These are phyloP conservation scores for Ophiocordyceps robertsii DNA, from an alignment of 2,329 filamentous ascomycete genomes.

Conservation along the genomic window DNA sequence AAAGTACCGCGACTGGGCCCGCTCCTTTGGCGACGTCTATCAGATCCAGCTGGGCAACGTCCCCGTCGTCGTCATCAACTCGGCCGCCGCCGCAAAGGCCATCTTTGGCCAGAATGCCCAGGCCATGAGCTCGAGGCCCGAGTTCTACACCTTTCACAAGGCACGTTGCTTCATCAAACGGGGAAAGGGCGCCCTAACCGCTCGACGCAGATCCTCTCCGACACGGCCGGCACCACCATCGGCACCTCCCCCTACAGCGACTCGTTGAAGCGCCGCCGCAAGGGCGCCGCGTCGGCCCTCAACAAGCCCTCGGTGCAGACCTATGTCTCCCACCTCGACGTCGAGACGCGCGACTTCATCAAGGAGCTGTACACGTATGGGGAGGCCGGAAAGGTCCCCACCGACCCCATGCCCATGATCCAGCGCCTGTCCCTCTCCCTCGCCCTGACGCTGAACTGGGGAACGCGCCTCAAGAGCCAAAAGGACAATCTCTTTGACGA, in stretches of 20 bases:
- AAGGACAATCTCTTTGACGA: constrained; percentile 48
- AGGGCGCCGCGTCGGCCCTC: constrained; percentile 50
- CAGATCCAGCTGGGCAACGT: constrained; percentile 45
- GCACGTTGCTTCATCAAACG: constrained; percentile 12
- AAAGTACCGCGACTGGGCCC: constrained; percentile 41
- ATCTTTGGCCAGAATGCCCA: constrained; percentile 40
- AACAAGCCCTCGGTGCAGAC: constrained; percentile 51
- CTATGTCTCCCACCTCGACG: constrained; percentile 47
- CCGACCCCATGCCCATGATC: constrained; percentile 57
- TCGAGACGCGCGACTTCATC: constrained; percentile 50
- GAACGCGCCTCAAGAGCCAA: constrained; percentile 42
- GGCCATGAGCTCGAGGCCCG: constrained; percentile 39
- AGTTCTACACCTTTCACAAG: constrained; percentile 48
- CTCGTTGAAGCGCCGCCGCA: constrained; percentile 47
- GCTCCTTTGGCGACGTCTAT: constrained; percentile 33
- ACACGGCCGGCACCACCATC: constrained; percentile 54
- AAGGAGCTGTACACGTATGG: constrained; percentile 47
- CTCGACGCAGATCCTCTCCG: constrained; percentile 38
- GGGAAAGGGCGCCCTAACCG: not conserved
- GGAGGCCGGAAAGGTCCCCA: constrained; percentile 33
- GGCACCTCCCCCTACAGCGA: constrained; percentile 55
- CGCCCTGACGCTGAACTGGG: constrained; percentile 53
- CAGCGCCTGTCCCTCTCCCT: constrained; percentile 50
- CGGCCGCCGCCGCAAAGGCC: constrained; percentile 32
- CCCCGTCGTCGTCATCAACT: constrained; percentile 42